Evolutionary conservation across 2,329 filamentous ascomycete species (phyloP).

Genomic region (Pseudogymnoascus sp.): DNA sequence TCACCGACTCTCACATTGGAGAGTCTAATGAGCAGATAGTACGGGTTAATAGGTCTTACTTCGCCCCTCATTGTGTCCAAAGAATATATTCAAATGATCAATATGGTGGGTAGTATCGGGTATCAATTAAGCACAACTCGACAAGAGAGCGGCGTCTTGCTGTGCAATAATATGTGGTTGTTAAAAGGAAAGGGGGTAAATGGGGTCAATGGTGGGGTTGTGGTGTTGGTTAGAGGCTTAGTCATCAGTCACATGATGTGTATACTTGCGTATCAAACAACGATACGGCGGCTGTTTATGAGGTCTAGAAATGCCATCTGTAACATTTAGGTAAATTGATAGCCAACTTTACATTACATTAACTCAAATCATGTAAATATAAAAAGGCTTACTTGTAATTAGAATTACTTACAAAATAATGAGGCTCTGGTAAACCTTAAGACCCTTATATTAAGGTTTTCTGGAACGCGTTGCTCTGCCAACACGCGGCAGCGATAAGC

Average conservation of each 20-base stretch:
- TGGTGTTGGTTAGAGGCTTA: background rate
- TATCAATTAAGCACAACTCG: conserved; percentile 5
- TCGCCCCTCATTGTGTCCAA: conserved; percentile 9
- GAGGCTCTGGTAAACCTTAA: background rate
- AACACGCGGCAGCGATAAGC: background rate
- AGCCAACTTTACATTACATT: background rate
- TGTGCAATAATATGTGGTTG: conserved; percentile 8
- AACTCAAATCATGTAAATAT: background rate
- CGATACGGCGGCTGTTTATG: background rate
- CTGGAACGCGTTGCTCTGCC: background rate
- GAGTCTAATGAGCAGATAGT: conserved; percentile 7
- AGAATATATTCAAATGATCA: conserved; percentile 1
- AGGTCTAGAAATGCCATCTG: background rate
- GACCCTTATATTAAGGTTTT: conserved; percentile 6
- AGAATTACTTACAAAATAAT: background rate
- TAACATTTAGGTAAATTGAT: background rate
- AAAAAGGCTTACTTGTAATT: background rate
- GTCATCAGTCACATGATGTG: background rate
- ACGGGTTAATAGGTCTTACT: conserved; percentile 9
- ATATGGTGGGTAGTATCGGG: conserved; percentile 8
- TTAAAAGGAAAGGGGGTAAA: conserved; percentile 7
- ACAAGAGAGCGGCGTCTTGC: conserved; percentile 4
- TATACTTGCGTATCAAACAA: background rate
- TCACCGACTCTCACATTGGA: conserved; percentile 6
- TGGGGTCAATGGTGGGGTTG: conserved; percentile 7